Percentiles rank a stretch among this genome's conserved stretches.
Evolutionary conservation across 805 yeast species (phyloP).

Genomic region (Ascoidea rubescens): DNA sequence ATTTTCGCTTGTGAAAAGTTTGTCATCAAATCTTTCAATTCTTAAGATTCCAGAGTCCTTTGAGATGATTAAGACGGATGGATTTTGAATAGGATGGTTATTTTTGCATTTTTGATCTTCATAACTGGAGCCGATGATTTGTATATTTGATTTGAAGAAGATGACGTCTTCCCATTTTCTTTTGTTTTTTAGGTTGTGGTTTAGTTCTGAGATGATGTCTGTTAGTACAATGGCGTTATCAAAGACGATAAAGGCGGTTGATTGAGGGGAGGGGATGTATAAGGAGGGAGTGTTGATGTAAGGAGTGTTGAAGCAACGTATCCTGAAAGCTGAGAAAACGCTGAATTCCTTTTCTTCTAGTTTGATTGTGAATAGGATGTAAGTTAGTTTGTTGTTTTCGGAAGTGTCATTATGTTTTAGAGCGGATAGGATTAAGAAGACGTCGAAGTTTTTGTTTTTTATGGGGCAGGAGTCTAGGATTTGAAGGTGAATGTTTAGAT

Average conservation of each 20-base stretch:
- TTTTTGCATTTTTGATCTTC: conserved; percentile 23
- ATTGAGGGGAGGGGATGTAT: conserved; percentile 41
- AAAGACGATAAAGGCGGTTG: conserved; percentile 47
- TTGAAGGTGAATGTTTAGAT: conserved; percentile 27
- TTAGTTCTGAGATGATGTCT: conserved; percentile 32
- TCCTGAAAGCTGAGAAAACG: conserved; percentile 50
- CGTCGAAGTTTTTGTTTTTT: conserved; percentile 18
- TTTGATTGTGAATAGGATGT: conserved; percentile 40
- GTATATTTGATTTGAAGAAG: conserved; percentile 35
- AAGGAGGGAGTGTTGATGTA: conserved; percentile 29
- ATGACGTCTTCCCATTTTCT: conserved; percentile 76
- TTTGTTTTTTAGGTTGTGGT: conserved; percentile 19
- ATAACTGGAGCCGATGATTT: conserved; percentile 45
- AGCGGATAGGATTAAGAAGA: conserved; percentile 35
- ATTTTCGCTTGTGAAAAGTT: conserved; percentile 11
- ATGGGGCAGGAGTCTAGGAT: conserved; percentile 4
- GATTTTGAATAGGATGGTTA: conserved; percentile 17
- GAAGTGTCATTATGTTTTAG: conserved; percentile 16
- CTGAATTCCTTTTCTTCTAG: conserved; percentile 36
- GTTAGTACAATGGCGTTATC: conserved; percentile 50
- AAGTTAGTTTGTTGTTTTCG: conserved; percentile 20
- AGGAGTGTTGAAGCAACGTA: conserved; percentile 31
- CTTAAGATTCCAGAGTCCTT: conserved; percentile 47
- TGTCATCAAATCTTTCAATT: conserved; percentile 32
- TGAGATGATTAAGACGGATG: conserved; percentile 36